These are phyloP conservation scores for Cyberlindnera bimundalis DNA, from an alignment of 805 yeast species.

Conservation along the genomic window DNA sequence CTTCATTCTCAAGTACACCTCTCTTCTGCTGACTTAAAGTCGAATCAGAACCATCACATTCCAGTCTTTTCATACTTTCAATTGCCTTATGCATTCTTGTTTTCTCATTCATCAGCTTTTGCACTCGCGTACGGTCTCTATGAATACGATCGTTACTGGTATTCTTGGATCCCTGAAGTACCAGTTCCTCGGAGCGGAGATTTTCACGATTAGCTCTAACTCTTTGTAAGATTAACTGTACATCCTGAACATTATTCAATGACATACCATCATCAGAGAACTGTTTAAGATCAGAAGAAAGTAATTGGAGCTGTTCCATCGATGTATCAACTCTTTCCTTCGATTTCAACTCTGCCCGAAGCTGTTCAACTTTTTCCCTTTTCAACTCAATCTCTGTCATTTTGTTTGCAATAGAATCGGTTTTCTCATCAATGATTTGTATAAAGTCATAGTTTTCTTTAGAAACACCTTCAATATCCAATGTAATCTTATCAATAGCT, in stretches of 20 bases:
- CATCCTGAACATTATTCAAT: neutral
- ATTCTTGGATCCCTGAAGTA: neutral
- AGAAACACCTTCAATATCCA: neutral
- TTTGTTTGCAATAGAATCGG: neutral
- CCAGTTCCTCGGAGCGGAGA: neutral
- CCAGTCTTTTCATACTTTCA: conserved; percentile 9
- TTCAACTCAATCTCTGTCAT: neutral
- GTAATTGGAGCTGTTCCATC: neutral
- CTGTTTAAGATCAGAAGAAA: neutral
- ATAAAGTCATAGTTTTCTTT: neutral
- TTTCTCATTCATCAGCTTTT: conserved; percentile 2
- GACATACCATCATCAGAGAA: neutral
- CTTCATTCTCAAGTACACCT: conserved; percentile 13
- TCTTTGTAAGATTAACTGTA: neutral
- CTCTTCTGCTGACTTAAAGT: conserved; percentile 4
- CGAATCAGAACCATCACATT: conserved; percentile 9
- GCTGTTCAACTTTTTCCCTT: neutral
- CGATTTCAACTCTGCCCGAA: neutral
- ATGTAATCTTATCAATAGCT: conserved; percentile 1
- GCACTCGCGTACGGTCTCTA: conserved; percentile 2
- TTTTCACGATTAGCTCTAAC: neutral
- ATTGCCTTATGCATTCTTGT: conserved; percentile 1
- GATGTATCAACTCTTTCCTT: neutral
- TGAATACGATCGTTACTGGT: neutral
- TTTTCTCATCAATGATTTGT: neutral